These are phyloP conservation scores for Hemileccinum impolitum DNA, from an alignment of 768 basidiomycete species.

Conservation along the genomic window DNA sequence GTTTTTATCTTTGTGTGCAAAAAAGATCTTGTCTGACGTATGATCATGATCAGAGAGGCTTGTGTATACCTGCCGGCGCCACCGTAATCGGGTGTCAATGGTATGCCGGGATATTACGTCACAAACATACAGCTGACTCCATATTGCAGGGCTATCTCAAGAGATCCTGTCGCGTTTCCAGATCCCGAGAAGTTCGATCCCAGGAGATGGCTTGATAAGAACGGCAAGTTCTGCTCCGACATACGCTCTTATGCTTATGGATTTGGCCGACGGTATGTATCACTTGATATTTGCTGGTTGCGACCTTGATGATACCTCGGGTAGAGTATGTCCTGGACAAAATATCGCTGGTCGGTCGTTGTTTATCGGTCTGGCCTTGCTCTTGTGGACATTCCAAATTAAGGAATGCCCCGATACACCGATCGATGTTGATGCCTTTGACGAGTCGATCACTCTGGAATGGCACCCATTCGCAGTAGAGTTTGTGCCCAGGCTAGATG, in stretches of 20 bases:
- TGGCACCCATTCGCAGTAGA: conserved; percentile 52
- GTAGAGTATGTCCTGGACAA: conserved; percentile 57
- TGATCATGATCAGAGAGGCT: conserved; percentile 1
- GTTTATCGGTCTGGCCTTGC: conserved; percentile 55
- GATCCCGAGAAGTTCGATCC: conserved; percentile 15
- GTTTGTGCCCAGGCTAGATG: conserved; percentile 44
- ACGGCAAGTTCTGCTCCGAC: neutral
- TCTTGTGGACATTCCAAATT: conserved; percentile 60
- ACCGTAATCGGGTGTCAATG: conserved; percentile 12
- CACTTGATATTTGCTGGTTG: neutral
- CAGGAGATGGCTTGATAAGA: conserved; percentile 1
- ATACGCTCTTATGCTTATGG: neutral
- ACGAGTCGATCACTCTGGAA: conserved; percentile 55
- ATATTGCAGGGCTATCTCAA: conserved; percentile 10
- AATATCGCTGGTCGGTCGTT: conserved; percentile 46
- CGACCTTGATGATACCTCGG: neutral
- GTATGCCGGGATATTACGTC: neutral
- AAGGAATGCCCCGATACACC: conserved; percentile 42
- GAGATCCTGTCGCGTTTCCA: conserved; percentile 11
- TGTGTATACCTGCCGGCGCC: conserved; percentile 11
- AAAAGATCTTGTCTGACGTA: neutral
- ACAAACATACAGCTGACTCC: neutral
- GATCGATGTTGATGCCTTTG: conserved; percentile 57
- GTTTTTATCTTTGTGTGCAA: neutral
- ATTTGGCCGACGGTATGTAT: conserved; percentile 4